Evolutionary conservation across 305 asterid genomes (phyloP), one percentile per base, ranked within the genome.

Genomic region (Fraxinus sp.): DNA sequence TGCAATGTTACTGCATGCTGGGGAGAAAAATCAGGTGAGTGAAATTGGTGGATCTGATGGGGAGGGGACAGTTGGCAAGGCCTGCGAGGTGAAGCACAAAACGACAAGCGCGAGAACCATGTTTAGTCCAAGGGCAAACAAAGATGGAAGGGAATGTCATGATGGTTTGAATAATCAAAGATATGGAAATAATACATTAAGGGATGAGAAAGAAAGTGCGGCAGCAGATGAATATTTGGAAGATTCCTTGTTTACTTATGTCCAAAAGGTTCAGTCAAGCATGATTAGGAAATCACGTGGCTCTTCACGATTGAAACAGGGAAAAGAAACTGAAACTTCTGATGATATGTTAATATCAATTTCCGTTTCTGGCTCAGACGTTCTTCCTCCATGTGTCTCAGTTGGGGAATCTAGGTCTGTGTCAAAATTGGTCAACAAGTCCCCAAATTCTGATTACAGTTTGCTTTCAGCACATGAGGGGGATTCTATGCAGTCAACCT

Each of bases 181-280:
- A 77, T 85, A 85, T 80, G 86, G 75, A 41, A 83, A 79, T 76
- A 74, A 78, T 78, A 62, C 81, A 73, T 71, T 33, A 66, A 82
- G 79, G 52, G 78, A 83, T 80, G 92, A 66, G 75, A 88, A 87
- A 78, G 92, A 86, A 75, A 83, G 62, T 79, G 84, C 82, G 79
- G 66, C 82, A 4, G 87, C 81, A 62, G 92, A 90, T 79, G 93
- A 89, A 75, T 88, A 84, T 59, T 82, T 83, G 64, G 98, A 90
- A 89, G 97, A 91, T 87, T 93, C 98, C 9, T 88, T 94, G 80
- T 92, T 93, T 84, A 81, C 88, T 71, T 91, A 89, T 77, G 85
- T 89, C 78, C 94, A 77, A 35, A 94, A 92, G 84, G 89, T 91
- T 35, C 98, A 92, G 84, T 90, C 97, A 41, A 92, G 88, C 81